Evolutionary conservation across 2,329 filamentous ascomycete genomes (phyloP).

Genomic region (Hymenoscyphus fraxineus): DNA sequence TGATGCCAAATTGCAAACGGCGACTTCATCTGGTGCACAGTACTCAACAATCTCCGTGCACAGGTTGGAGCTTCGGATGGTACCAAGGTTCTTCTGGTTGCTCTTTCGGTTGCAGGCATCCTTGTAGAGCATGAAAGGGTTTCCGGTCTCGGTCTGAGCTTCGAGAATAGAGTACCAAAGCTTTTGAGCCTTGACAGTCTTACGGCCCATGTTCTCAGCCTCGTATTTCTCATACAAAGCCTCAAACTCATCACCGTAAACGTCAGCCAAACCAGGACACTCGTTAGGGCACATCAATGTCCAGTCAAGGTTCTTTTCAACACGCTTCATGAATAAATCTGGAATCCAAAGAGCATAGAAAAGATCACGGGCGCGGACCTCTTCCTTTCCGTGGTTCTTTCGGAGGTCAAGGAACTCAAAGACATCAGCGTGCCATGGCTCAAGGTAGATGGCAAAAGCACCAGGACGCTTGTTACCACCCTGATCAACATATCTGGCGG

Average conservation of each 20-base stretch:
- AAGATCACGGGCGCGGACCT: constrained; percentile 91
- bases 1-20: constrained; percentile 96
- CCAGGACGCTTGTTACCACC: constrained; percentile 98
- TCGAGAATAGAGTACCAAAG: constrained; percentile 98
- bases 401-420: constrained; percentile 96
- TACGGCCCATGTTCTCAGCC: constrained; percentile 77
- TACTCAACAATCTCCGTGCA: constrained; percentile 99
- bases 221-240: constrained; percentile 93
- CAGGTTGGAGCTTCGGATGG: constrained; percentile 96
- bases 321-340: constrained; percentile 99
- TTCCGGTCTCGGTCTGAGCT: constrained; percentile 97
- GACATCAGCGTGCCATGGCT: constrained; percentile 98
- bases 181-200: constrained; percentile 95
- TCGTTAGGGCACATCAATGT: constrained; percentile 98
- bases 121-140: constrained; percentile 99
- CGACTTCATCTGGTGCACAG: constrained; percentile 94
- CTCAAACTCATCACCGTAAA: constrained; percentile 97
- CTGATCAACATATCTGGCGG: constrained; percentile 96
- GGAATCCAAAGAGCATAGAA: constrained; percentile 99
- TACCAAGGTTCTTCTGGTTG: constrained; percentile 99
- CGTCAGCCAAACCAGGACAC: constrained; percentile 89
- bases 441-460: constrained; percentile 97
- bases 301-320: constrained; percentile 95
- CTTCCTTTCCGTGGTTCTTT: constrained; percentile 99
- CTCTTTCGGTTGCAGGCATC: constrained; percentile 98